Evolutionary conservation across 2,329 filamentous ascomycete genomes (phyloP).

Genomic region (Xylariaceae sp.): DNA sequence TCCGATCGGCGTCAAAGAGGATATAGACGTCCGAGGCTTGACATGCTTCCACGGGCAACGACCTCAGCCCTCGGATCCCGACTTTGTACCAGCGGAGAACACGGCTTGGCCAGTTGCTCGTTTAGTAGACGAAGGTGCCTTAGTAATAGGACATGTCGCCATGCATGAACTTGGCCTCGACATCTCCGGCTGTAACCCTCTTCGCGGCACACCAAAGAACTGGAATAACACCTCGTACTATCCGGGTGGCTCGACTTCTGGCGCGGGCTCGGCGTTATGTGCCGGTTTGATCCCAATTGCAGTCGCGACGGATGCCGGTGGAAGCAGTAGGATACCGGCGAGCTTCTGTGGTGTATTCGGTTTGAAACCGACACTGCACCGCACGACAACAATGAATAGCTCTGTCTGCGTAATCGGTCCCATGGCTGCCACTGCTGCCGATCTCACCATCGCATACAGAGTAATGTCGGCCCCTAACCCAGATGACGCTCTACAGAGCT

Average conservation of each 20-base stretch:
- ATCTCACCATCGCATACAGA: slow-evolving; percentile 80
- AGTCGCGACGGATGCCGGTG: slow-evolving; percentile 73
- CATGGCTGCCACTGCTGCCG: slow-evolving; percentile 70
- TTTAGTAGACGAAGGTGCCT: slow-evolving; percentile 70
- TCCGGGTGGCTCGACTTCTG: slow-evolving; percentile 77
- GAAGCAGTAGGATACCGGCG: slow-evolving; percentile 70
- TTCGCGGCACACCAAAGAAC: slow-evolving; percentile 72
- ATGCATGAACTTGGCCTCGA: slow-evolving; percentile 83
- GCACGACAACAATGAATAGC: slow-evolving; percentile 56
- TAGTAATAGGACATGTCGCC: slow-evolving; percentile 71
- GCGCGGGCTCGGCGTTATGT: slow-evolving; percentile 67
- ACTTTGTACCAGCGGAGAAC: slow-evolving; percentile 48
- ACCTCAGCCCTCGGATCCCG: slow-evolving; percentile 52
- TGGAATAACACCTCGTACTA: slow-evolving; percentile 76
- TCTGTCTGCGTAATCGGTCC: slow-evolving; percentile 67
- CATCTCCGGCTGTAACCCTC: slow-evolving; percentile 79
- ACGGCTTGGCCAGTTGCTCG: slow-evolving; percentile 70
- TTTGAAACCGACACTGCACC: slow-evolving; percentile 74
- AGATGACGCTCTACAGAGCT: slow-evolving; percentile 54
- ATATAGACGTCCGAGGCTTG: slow-evolving; percentile 70
- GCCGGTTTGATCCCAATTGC: slow-evolving; percentile 72
- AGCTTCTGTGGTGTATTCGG: slow-evolving; percentile 79
- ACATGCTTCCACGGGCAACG: slow-evolving; percentile 63
- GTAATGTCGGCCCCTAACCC: slow-evolving; percentile 73
- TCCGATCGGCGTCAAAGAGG: slow-evolving; percentile 81